A percentile compares a stretch with the other conserved stretches of the same genome.
phyloP scores from a whole-genome alignment of 805 yeast species.

The Wickerhamomyces xylosicus region DNA sequence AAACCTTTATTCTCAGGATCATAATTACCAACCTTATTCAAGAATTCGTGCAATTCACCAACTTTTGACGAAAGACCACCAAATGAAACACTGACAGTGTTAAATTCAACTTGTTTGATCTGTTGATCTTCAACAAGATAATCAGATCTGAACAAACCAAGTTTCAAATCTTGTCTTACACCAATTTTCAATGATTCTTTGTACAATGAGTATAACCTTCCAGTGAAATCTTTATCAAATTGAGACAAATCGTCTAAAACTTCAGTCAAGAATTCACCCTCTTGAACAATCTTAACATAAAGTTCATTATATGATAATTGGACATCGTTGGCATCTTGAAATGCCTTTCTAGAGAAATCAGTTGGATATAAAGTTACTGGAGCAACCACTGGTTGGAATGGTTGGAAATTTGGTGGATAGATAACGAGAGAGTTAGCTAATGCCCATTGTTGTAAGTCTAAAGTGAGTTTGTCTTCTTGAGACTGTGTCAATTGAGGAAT shows the following conservation, averaged over 20 bases:
- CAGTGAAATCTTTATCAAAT: constrained; percentile 73
- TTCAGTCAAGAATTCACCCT: constrained; percentile 52
- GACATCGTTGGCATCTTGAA: constrained; percentile 53
- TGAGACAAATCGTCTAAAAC: constrained; percentile 44
- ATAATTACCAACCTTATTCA: constrained; percentile 53
- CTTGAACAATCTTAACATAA: constrained; percentile 54
- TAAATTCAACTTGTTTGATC: constrained; percentile 92
- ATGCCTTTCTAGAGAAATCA: constrained; percentile 65
- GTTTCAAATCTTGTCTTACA: constrained; percentile 52
- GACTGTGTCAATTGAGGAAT: constrained; percentile 18
- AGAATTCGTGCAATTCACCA: constrained; percentile 60
- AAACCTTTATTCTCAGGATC: constrained; percentile 26
- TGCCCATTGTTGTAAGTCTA: constrained; percentile 61
- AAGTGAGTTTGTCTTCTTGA: constrained; percentile 24
- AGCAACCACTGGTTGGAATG: constrained; percentile 44
- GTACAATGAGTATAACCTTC: constrained; percentile 59
- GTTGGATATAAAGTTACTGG: constrained; percentile 91
- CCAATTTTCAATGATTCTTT: constrained; percentile 34
- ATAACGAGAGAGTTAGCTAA: constrained; percentile 74
- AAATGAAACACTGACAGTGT: constrained; percentile 91
- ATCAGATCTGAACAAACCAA: constrained; percentile 87
- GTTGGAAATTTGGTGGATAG: constrained; percentile 51
- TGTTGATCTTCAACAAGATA: constrained; percentile 51
- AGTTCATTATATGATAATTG: constrained; percentile 64
- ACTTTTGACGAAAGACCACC: constrained; percentile 83